Conservation (phyloP, 257 asterid species). For the Sherardia arvensis region DNA sequence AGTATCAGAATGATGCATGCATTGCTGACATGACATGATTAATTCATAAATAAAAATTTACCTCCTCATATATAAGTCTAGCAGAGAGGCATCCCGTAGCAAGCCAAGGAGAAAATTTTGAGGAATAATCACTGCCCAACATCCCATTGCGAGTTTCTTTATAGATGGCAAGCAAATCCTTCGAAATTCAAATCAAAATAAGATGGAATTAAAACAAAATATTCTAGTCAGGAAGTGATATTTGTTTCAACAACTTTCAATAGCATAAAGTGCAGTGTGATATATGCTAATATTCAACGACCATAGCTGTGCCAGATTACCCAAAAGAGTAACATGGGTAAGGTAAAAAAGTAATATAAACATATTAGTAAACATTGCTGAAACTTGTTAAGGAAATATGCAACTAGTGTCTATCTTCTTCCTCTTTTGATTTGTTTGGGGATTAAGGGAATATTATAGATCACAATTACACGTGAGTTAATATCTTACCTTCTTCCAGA, state of each 20-base stretch:
- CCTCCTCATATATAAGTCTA: conserved; percentile 80
- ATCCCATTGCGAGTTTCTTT: conserved; percentile 91
- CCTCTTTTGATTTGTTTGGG: not conserved
- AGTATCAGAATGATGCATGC: conserved; percentile 9
- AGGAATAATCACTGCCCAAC: conserved; percentile 89
- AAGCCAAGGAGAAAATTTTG: conserved; percentile 94
- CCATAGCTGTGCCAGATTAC: not conserved
- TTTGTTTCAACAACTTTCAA: not conserved
- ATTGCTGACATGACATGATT: not conserved
- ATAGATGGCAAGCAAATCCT: conserved; percentile 66
- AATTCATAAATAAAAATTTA: conserved; percentile 17
- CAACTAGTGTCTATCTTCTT: not conserved
- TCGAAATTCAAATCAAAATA: not conserved
- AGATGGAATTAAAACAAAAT: not conserved
- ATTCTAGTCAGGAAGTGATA: not conserved
- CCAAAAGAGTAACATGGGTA: not conserved
- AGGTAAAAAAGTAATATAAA: not conserved
- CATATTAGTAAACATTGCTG: not conserved
- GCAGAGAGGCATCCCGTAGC: conserved; percentile 94
- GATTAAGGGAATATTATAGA: no score
- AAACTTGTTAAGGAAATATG: not conserved
- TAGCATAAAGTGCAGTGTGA: not conserved
- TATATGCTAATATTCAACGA: not conserved
- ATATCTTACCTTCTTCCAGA: conserved; percentile 76
- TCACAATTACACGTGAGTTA: not conserved